Base-by-base conservation (phyloP, 345 rosid species). In the Lumnitzera racemosa region DNA sequence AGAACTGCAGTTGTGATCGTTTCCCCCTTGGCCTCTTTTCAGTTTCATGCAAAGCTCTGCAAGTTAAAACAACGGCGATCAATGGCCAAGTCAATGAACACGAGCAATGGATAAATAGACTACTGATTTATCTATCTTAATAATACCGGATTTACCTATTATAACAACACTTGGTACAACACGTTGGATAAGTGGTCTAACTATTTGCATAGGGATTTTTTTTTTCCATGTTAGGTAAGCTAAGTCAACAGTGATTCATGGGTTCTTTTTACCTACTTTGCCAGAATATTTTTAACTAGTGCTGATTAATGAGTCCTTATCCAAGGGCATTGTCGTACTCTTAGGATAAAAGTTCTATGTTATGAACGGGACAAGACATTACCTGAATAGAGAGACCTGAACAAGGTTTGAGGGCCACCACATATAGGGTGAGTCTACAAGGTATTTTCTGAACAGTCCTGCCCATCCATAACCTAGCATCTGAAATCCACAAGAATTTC, bases 361-460 rank as follows among this genome's bases (percentile, higher is more conserved):
- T 23, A 53, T 14, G 11, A 58, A 56, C 9, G 43, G n/a, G 16
- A 49, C n/a, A 27, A 27, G 23, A 5, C 58, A 2, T 36, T 12
- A 70, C 67, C 75, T 62, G 62, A 76, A 78, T 51, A 81, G 72
- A 51, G 86, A 78, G 57, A 78, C 83, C 65, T 81, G 78, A 41
- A 72, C 79, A 46, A 83, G 74, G 71, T 74, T 76, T 24, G 70
- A 50, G 27, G 88, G 88, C 85, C 85, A 83, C 83, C 88, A 80
- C 83, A 83, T 78, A 75, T 76, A 74, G 6, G 81, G 83, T 41
- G 78, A 76, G 48, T 83, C 85, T 24, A 83, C 85, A 1, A 83
- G 67, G 59, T 59, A 64, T 49, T 66, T 78, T 20, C 83, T 76
- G 80, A 78, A 83, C 59, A 83, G 41, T 17, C 86, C 83, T 13